phyloP scores from a whole-genome alignment of 225 moss, liverwort and hornwort species.

The Sphagnum tenellum region DNA sequence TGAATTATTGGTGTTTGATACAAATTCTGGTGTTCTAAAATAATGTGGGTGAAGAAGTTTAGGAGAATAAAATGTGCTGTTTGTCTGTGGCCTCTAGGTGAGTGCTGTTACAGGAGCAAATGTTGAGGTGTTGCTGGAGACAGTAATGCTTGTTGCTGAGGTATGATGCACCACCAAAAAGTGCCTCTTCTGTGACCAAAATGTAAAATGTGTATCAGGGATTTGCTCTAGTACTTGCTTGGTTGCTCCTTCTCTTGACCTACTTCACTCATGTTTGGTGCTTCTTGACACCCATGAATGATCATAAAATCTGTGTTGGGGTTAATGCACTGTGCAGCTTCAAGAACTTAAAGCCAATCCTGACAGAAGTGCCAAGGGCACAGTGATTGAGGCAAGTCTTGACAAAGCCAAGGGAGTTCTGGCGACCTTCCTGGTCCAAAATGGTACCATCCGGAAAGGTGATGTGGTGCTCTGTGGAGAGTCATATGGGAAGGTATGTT shows the following conservation, averaged over 20 bases:
- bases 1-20: too few species aligned
- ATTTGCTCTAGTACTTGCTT: not conserved
- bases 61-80: not conserved
- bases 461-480: slow-evolving; percentile 87
- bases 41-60: too few species aligned
- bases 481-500: slow-evolving; percentile 81
- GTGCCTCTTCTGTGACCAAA: too few species aligned
- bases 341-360: slow-evolving; percentile 95
- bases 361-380: slow-evolving; percentile 73
- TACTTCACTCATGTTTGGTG: not conserved
- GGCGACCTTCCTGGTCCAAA: slow-evolving; percentile 81
- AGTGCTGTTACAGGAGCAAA: slow-evolving; percentile 74
- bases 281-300: too few species aligned
- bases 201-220: not conserved
- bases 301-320: too few species aligned
- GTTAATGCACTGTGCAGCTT: slow-evolving; percentile 33
- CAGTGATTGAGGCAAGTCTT: slow-evolving; percentile 81
- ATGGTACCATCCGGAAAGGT: slow-evolving; percentile 77
- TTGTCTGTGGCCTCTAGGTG: slow-evolving; percentile 30
- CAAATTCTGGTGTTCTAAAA: too few species aligned
- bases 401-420: slow-evolving; percentile 81
- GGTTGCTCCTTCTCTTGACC: not conserved
- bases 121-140: slow-evolving; percentile 68
- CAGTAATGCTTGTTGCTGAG: slow-evolving; percentile 82
- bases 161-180: slow-evolving; percentile 15